Evolutionary conservation across 1,284 basidiomycete genomes (phyloP), one percentile per base, ranked within the genome.

Genomic region (Cutaneotrichosporon sp.): DNA sequence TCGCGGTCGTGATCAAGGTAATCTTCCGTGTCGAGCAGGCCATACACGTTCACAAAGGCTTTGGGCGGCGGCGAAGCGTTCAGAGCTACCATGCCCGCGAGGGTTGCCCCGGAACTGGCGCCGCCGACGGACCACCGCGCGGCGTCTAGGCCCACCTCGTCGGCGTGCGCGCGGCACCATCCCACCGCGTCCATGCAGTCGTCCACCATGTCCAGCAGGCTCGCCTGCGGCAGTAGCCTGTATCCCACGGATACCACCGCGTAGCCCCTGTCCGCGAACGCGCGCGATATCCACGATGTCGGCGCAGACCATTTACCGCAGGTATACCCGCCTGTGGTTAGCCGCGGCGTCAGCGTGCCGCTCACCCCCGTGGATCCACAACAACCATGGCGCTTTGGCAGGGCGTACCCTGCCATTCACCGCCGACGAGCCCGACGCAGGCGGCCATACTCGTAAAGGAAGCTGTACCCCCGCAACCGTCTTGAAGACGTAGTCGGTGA

Each of bases 171-270:
- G 7, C 36, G 49, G 43, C 58, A 61, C 61, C 63, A 69, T 4
- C 35, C 36, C n/a, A 49, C 55, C 0, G 65, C 62, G 42, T 62
- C 59, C 7, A 52, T 34, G 34, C 43, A 46, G 44, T 70, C 68
- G 14, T 60, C 35, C n/a, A 64, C 33, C 45, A 59, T 55, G 23
- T 70, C 65, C 12, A 22, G 17, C 15, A 68, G 21, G 10, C n/a
- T 17, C 12, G 58, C 65, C 21, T 68, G 60, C 4, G 68, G 68
- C 23, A 54, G 52, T 34, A 64, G 59, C 5, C 68, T 56, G 56
- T 68, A 68, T 3, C 56, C 62, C 4, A 63, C 59, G 4, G 65
- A 67, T 18, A 68, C 63, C 41, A 70, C 57, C 35, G 63, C 62
- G 45, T 64, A 70, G 2, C 58, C 60, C 2, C 47, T 20, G 12